Base-by-base conservation (phyloP, 2,329 filamentous ascomycete species). In the Gremmenia infestans region DNA sequence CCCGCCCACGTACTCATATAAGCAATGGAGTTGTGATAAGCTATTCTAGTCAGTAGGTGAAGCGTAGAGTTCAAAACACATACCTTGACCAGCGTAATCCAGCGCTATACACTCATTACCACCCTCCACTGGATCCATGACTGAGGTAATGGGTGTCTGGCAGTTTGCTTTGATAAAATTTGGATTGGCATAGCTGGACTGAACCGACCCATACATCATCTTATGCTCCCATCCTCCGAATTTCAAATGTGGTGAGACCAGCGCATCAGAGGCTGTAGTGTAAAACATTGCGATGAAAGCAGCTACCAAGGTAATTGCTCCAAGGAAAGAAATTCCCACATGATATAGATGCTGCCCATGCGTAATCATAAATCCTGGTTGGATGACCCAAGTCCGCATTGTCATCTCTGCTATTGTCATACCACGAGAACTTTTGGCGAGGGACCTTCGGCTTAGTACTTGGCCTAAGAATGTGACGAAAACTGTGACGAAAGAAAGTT, bases 381-480 rank as follows among this genome's bases (percentile, higher is more conserved):
- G 83, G 73, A 85, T 81, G 19, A 87, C 80, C 88, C 88, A 92
- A 45, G 79, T 79, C 42, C 88, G 79, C 86, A 92, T 90, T 15
- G 80, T 85, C 75, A 92, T 82, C 65, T 92, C 88, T 0, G 88
- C 85, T 14, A 93, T 77, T 0, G 83, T 89, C 57, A 91, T 80
- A 2, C 88, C 88, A 1, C 74, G 73, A 0, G 81, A 79, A 9
- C 77, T 74, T 53, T 77, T 79, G 45, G 71, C 70, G 58, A 64
- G 63, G 9, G 58, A 49, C 63, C 48, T 75, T n/a, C 87, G 78
- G 14, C 82, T 89, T n/a, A 92, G 72, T 0, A 87, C 80, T 67
- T 93, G 89, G 0, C 89, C 89, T 0, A 91, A 69, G 52, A 88
- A 88, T 0, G 86, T 81, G 1, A 91, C 85, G 56, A 89, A 88